phyloP scores from a whole-genome alignment of 1,284 basidiomycete genomes.

The Trametes hirsuta region DNA sequence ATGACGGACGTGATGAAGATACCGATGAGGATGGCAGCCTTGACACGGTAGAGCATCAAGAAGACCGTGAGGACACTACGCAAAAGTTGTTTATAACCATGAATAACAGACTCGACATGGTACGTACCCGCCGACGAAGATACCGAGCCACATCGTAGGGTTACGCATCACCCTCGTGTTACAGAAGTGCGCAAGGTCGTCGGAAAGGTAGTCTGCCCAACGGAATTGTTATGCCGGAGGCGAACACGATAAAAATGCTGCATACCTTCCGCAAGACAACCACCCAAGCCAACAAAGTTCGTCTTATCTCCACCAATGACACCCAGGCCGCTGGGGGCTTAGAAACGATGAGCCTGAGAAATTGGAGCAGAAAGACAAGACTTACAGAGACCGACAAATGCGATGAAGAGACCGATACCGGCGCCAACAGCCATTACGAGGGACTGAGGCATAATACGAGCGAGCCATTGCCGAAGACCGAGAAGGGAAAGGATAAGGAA shows the following conservation, averaged over 20 bases:
- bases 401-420: conserved; percentile 87
- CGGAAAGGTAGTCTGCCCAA: conserved; percentile 38
- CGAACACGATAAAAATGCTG: background rate
- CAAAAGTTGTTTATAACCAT: background rate
- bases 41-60: conserved; percentile 85
- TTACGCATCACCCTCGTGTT: conserved; percentile 67
- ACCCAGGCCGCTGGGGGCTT: conserved; percentile 68
- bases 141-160: conserved; percentile 88
- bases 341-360: background rate
- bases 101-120: background rate
- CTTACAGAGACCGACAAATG: conserved; percentile 73
- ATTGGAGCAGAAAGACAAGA: conserved; percentile 4
- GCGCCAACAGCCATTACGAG: conserved; percentile 84
- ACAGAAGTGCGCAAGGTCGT: conserved; percentile 63
- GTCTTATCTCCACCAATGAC: conserved; percentile 78
- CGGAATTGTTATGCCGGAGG: background rate
- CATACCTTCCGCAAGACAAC: conserved; percentile 63
- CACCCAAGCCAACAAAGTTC: conserved; percentile 82
- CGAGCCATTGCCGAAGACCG: conserved; percentile 90
- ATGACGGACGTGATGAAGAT: conserved; percentile 88
- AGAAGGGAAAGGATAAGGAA: conserved; percentile 84
- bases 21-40: conserved; percentile 82
- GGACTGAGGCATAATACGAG: conserved; percentile 86
- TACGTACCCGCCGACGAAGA: conserved; percentile 81
- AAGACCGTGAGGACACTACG: conserved; percentile 73